Evolutionary conservation across 176 grass and related monocot genomes (phyloP).

Genomic region (Hordeum vulgare): MorexV3_pseudomolecules_assembly NC_058521.1:113811284-113811783

Average conservation of each 20-base stretch:
- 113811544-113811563: slow-evolving; percentile 5
- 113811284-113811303: slow-evolving; percentile 47
- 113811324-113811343: slow-evolving; percentile 21
- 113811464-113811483: slow-evolving; percentile 46
- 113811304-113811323: slow-evolving; percentile 28
- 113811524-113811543: slow-evolving; percentile 86
- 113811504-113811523: slow-evolving; percentile 89
- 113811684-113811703: too few relatives aligned
- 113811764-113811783: too few relatives aligned
- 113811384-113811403: slow-evolving; percentile 52
- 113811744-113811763: too few relatives aligned
- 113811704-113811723: too few relatives aligned
- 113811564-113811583: neutral
- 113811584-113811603: neutral
- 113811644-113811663: too few relatives aligned
- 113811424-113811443: slow-evolving; percentile 73
- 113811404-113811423: slow-evolving; percentile 50
- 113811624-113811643: too few relatives aligned
- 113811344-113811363: slow-evolving; percentile 10
- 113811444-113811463: slow-evolving; percentile 54
- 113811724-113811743: too few relatives aligned
- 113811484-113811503: slow-evolving; percentile 74
- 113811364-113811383: slow-evolving; percentile 23
- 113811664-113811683: too few relatives aligned
- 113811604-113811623: too few relatives aligned